Conservation (phyloP, 306 rosid genomes). For the Abrus pulchellus region DNA sequence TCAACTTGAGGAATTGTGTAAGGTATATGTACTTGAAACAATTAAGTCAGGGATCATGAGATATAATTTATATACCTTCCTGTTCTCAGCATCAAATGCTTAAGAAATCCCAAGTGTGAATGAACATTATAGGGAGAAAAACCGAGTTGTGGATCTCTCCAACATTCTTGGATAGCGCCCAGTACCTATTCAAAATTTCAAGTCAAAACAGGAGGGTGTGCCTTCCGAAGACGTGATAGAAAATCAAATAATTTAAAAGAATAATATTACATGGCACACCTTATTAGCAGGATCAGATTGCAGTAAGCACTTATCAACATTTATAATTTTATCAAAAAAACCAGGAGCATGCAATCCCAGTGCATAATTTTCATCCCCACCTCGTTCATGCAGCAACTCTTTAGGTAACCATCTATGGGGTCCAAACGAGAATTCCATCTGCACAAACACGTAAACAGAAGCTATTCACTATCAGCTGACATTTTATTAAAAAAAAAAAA, state of each 20-base stretch:
- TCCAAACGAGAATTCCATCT: conserved; percentile 99
- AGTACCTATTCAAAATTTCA: conserved; percentile 72
- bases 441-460: conserved; percentile 47
- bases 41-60: conserved; percentile 11
- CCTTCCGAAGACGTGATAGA: conserved; percentile 10
- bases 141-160: conserved; percentile 85
- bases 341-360: conserved; percentile 92
- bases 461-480: not conserved
- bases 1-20: conserved; percentile 5
- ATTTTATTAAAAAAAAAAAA: not conserved
- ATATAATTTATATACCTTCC: conserved; percentile 76
- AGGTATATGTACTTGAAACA: not conserved
- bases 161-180: conserved; percentile 83
- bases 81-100: conserved; percentile 94
- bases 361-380: conserved; percentile 60
- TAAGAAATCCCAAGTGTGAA: conserved; percentile 86
- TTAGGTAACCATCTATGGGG: conserved; percentile 77
- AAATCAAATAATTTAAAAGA: conserved; percentile 2
- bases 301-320: conserved; percentile 82
- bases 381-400: conserved; percentile 61
- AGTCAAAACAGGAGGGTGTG: conserved; percentile 55
- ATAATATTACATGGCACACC: conserved; percentile 50
- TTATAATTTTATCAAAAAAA: conserved; percentile 77
- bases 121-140: conserved; percentile 81
- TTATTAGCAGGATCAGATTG: conserved; percentile 81